Evolutionary conservation across 169 alveolate genomes (phyloP).

Genomic region (Plasmodium gonderi): DNA sequence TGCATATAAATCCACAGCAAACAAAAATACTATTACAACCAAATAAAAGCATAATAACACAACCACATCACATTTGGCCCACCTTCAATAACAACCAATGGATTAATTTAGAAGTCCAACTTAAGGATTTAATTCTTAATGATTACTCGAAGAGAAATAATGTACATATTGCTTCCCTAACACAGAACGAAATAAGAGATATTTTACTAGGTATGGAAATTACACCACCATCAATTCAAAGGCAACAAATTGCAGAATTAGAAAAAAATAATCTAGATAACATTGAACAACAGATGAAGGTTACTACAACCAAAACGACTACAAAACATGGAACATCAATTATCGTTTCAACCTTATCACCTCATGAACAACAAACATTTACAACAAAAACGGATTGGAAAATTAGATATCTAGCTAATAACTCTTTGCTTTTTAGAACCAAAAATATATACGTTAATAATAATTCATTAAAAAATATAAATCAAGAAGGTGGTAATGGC

Average conservation of each 20-base stretch:
- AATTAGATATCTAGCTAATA: slow-evolving; percentile 97
- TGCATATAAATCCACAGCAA: slow-evolving; percentile 98
- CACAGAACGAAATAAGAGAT: slow-evolving; percentile 99
- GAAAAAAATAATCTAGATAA: slow-evolving; percentile 79
- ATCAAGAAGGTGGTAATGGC: slow-evolving; percentile 54
- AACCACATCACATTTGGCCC: slow-evolving; percentile 99
- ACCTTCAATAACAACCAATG: slow-evolving; percentile 99
- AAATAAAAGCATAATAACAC: slow-evolving; percentile 96
- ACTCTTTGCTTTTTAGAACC: slow-evolving; percentile 96
- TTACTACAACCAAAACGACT: slow-evolving; percentile 95
- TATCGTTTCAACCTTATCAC: slow-evolving; percentile 96
- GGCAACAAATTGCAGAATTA: slow-evolving; percentile 96
- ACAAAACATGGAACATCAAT: slow-evolving; percentile 98
- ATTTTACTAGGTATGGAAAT: slow-evolving; percentile 99
- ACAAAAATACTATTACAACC: slow-evolving; percentile 98
- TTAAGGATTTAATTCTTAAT: slow-evolving; percentile 97
- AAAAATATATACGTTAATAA: slow-evolving; percentile 96
- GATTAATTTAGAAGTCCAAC: slow-evolving; percentile 99
- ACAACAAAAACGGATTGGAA: slow-evolving; percentile 99
- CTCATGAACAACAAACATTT: slow-evolving; percentile 98
- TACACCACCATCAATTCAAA: slow-evolving; percentile 97
- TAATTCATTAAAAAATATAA: slow-evolving; percentile 78
- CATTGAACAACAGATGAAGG: slow-evolving; percentile 86
- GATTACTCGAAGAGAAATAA: slow-evolving; percentile 99
- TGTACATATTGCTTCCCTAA: slow-evolving; percentile 97